Evolutionary conservation across 345 rosid species (phyloP), one percentile per base, ranked within the genome.

Genomic region (Aegle marmelos): DNA sequence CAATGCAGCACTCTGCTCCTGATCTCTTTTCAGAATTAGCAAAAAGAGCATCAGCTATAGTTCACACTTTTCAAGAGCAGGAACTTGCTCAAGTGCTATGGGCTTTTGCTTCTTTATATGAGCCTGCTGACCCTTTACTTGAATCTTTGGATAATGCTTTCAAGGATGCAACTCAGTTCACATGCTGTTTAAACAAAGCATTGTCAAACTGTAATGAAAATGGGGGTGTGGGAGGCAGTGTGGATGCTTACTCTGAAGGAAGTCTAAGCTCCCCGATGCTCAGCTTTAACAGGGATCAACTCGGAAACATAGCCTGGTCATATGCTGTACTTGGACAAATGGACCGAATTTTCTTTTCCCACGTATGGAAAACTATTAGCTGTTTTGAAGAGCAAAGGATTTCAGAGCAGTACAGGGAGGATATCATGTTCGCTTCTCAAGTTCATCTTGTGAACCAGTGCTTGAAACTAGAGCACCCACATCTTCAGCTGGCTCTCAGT

Each of bases 281-380:
- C 73, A 86, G 84, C 79, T 88, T 92, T 34, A 89, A 83, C 80
- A 87, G 97, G 77, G 92, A 92, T 82, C 97, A 96, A 85, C 93
- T 96, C 3, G 97, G 98, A 36, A 94, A 91, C 81, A 80, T 93
- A 80, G 97, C 99, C 70, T 96, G 99, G 99, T 96, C 99, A 39
- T 93, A 92, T 85, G 97, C 98, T 78, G 97, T 91, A 82, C 91
- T 93, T 58, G 95, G 94, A 54, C 90, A 87, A 78, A 11, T 92
- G 82, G 89, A 91, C 63, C 86, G 87, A 14, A 74, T 79, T 68
- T 96, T 92, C 89, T 96, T 93, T 80, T 85, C 90, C 53, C 87
- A 83, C 72, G 74, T 86, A 56, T 96, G 98, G 99, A 88, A 81
- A 75, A 74, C 83, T 41, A 79, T 91, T 69, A 81, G 87, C 82